These are phyloP conservation scores for Salix udensis DNA, from an alignment of 345 rosid genomes.

Conservation along the genomic window DNA sequence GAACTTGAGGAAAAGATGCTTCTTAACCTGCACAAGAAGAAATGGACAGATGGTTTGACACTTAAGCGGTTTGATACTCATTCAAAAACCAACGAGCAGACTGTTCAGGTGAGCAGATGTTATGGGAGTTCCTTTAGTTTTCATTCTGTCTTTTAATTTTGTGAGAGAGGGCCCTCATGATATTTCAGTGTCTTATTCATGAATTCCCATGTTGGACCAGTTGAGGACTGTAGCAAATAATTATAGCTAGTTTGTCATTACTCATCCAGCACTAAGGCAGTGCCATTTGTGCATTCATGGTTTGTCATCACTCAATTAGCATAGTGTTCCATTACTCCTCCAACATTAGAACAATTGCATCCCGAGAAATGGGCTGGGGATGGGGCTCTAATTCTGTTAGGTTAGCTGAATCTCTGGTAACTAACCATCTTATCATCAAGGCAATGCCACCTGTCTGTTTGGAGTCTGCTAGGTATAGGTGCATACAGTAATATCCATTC, in stretches of 20 bases:
- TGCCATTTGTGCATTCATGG: neutral
- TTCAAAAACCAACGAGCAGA: slow-evolving; percentile 55
- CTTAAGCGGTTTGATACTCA: slow-evolving; percentile 81
- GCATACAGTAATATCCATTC: neutral
- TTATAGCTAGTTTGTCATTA: neutral
- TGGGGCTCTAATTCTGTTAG: neutral
- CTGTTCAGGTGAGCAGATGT: slow-evolving; percentile 55
- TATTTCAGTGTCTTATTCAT: neutral
- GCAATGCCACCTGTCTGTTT: neutral
- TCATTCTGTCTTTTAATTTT: neutral
- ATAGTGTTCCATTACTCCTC: neutral
- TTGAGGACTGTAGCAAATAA: neutral
- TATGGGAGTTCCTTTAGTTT: neutral
- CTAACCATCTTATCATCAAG: neutral
- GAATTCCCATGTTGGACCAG: neutral
- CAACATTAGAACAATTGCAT: neutral
- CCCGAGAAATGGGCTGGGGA: too few relatives aligned
- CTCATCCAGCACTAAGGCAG: neutral
- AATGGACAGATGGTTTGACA: slow-evolving; percentile 97
- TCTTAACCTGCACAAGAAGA: slow-evolving; percentile 96
- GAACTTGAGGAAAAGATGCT: slow-evolving; percentile 99
- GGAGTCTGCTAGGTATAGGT: neutral
- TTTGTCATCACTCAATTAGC: neutral
- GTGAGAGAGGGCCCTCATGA: neutral
- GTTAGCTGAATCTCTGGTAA: neutral